Conservation (phyloP, 2,329 filamentous ascomycete species). For the Microthyrium microscopicum region DNA sequence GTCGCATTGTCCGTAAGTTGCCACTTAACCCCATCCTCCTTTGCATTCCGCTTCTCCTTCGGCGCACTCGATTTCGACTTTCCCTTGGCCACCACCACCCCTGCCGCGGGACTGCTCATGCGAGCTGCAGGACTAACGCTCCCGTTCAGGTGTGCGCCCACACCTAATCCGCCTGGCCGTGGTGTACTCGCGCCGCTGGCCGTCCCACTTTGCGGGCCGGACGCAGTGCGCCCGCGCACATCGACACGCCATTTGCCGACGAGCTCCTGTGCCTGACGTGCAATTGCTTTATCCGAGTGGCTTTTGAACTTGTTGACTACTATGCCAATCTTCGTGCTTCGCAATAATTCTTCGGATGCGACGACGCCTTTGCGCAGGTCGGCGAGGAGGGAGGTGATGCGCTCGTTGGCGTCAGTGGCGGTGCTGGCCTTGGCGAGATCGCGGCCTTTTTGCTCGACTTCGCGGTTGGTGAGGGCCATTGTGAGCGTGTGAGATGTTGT, state of each 20-base stretch:
- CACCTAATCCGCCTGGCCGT: no score
- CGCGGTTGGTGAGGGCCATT: constrained; percentile 56
- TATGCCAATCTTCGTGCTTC: constrained; percentile 82
- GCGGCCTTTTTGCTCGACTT: constrained; percentile 62
- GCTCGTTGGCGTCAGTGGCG: constrained; percentile 56
- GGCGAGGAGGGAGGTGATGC: constrained; percentile 57
- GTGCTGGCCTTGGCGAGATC: constrained; percentile 63
- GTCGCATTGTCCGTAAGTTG: constrained; percentile 56
- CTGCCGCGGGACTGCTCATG: constrained; percentile 21
- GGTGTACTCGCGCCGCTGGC: constrained; percentile 15
- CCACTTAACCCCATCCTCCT: constrained; percentile 63
- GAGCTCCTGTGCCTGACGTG: constrained; percentile 60
- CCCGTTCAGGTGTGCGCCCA: background rate
- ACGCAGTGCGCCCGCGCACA: constrained; percentile 39
- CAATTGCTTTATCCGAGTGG: constrained; percentile 59
- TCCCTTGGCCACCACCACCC: constrained; percentile 33
- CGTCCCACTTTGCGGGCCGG: constrained; percentile 17
- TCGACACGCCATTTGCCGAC: constrained; percentile 77
- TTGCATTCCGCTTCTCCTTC: constrained; percentile 56
- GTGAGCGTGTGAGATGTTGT: no score
- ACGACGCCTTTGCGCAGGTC: constrained; percentile 64
- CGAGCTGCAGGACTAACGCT: constrained; percentile 8
- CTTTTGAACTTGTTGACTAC: constrained; percentile 72
- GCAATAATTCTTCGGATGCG: constrained; percentile 77
- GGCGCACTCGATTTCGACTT: constrained; percentile 36